Conservation (phyloP, 2,329 filamentous ascomycete species). For the Neofusicoccum sp. region DNA sequence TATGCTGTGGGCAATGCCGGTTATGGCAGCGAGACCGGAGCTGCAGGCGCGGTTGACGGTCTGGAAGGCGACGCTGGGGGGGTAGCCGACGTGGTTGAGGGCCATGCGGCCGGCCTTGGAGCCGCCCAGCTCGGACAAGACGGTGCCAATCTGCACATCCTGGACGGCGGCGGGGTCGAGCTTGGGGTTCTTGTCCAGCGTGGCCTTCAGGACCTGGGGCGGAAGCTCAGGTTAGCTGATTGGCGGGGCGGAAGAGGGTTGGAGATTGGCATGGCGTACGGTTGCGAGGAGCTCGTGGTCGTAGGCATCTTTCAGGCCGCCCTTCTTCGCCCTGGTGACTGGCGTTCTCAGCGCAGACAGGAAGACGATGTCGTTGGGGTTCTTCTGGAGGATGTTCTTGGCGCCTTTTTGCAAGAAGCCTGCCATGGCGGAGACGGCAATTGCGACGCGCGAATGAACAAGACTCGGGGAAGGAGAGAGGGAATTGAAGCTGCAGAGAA, state of each 20-base stretch:
- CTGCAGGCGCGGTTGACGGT: slow-evolving; percentile 89
- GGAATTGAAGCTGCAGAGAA: background rate
- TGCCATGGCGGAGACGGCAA: slow-evolving; percentile 38
- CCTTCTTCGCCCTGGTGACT: slow-evolving; percentile 80
- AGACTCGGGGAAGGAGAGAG: background rate
- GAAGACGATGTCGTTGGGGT: slow-evolving; percentile 81
- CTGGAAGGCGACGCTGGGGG: slow-evolving; percentile 73
- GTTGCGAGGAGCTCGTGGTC: slow-evolving; percentile 82
- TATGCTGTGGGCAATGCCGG: slow-evolving; percentile 73
- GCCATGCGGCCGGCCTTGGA: slow-evolving; percentile 91
- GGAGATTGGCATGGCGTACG: slow-evolving; percentile 39
- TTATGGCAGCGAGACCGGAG: slow-evolving; percentile 76
- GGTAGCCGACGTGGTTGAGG: slow-evolving; percentile 79
- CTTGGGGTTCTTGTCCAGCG: slow-evolving; percentile 70
- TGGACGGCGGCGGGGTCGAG: slow-evolving; percentile 71
- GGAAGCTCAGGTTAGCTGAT: slow-evolving; percentile 2
- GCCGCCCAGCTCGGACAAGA: slow-evolving; percentile 87
- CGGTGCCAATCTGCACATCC: slow-evolving; percentile 84
- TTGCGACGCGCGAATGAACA: background rate
- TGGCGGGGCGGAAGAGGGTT: background rate
- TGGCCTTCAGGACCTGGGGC: slow-evolving; percentile 62
- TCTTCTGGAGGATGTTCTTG: slow-evolving; percentile 74
- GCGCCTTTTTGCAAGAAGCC: slow-evolving; percentile 62
- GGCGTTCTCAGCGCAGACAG: slow-evolving; percentile 89
- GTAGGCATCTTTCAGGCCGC: slow-evolving; percentile 82